Conservation (phyloP, 257 asterid species). For the Capsicum chinense region DNA sequence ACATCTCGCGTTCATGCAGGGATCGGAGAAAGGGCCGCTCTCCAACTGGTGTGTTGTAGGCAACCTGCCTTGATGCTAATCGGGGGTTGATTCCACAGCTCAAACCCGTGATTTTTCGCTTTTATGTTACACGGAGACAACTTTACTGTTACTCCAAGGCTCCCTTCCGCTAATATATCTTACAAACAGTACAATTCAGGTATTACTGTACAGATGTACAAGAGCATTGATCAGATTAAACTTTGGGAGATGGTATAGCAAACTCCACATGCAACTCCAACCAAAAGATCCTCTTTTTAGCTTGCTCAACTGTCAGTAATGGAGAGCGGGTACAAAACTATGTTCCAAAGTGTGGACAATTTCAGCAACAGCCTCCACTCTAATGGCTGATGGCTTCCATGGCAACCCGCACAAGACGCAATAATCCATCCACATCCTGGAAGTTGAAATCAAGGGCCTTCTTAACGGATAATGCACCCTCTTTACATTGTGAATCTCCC, state of each 20-base stretch:
- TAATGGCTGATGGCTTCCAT: conserved; percentile 72
- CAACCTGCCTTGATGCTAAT: no score
- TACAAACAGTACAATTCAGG: conserved; percentile 26
- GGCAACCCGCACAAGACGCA: conserved; percentile 85
- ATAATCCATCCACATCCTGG: conserved; percentile 84
- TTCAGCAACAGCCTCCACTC: conserved; percentile 35
- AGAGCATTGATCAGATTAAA: conserved; percentile 41
- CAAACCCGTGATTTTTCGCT: background rate
- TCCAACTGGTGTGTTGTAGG: no score
- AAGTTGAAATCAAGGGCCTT: conserved; percentile 90
- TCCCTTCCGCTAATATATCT: background rate
- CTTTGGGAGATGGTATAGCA: conserved; percentile 31
- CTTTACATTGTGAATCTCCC: conserved; percentile 62
- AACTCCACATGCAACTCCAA: conserved; percentile 29
- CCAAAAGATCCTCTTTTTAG: conserved; percentile 18
- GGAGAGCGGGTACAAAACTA: conserved; percentile 21
- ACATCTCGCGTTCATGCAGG: background rate
- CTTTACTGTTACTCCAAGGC: background rate
- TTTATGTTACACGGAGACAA: background rate
- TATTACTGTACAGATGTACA: conserved; percentile 58
- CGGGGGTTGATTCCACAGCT: background rate
- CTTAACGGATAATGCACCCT: conserved; percentile 62
- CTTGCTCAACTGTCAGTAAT: conserved; percentile 32
- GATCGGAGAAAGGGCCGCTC: background rate
- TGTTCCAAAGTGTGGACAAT: conserved; percentile 35